Base-by-base conservation (phyloP, 768 basidiomycete species). In the Boletus fagicola region DNA sequence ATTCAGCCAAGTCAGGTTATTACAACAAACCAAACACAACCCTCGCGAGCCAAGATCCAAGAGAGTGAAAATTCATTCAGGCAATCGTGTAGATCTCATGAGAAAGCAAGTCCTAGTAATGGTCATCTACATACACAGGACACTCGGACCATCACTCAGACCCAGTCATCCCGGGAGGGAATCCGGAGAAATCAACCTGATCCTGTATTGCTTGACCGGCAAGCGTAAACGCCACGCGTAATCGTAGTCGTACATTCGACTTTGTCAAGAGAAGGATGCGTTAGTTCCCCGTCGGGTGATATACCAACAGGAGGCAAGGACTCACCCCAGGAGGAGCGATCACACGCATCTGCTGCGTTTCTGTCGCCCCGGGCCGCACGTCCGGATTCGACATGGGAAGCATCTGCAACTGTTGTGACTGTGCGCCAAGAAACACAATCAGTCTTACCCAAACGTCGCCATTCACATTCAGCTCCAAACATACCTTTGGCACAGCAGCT, bases 361-460 rank as follows among this genome's bases (percentile, higher is more conserved):
- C 96, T 16, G 84, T 82, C 10, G 84, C 76, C 1, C 94, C 92
- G 0, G 92, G 87, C 35, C 74, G 76, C 43, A 99, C 80, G 51
- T 83, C 87, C 12, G 87, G 79, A 71, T 87, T 94, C 6, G 94
- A 94, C 90, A 98, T 98, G 7, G 96, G 93, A 56, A 94, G 79
- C 96, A 99, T 99, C 72, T 98, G 95, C 54, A 99, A 73, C 70
- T 97, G 94, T 74, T 97, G 95, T 0, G 94, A 91, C 93, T 98
- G 67, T 3, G 3, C 11, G 26, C 55, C 55, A 45, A 46, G 7
- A 33, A n/a, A n/a, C 42, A 16, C 28, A 3, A 8, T 61, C 35
- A 63, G 35, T 28, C 30, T 28, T 24, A 24, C 36, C 15, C 22
- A 22, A 16, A 16, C 9, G 20, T 38, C 39, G 20, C 20, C 36